Percentiles rank a stretch among this genome's conserved stretches.
Evolutionary conservation across 2,329 filamentous ascomycete species (phyloP).

Genomic region (Rhynchosporium agropyri): DNA sequence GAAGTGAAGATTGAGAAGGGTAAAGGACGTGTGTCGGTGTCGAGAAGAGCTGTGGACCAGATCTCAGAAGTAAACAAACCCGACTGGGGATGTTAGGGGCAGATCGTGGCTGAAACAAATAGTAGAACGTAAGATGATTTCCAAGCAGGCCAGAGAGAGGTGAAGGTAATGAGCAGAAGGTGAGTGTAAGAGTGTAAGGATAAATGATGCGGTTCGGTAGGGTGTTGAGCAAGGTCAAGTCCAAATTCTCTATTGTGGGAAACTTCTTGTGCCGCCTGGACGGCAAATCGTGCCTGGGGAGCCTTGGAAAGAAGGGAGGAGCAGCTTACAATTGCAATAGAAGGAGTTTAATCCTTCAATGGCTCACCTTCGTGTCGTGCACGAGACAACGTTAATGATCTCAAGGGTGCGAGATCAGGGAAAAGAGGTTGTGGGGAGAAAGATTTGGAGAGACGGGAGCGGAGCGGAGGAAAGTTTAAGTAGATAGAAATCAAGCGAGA

Average conservation of each 20-base stretch:
- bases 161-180: not conserved
- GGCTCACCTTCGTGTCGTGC: conserved; percentile 28
- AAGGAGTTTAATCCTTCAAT: conserved; percentile 17
- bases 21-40: not conserved
- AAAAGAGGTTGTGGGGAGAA: conserved; percentile 9
- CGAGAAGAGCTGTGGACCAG: not conserved
- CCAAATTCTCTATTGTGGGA: not conserved
- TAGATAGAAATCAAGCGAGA: not conserved
- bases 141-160: not conserved
- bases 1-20: not conserved
- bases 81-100: not conserved
- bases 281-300: not conserved
- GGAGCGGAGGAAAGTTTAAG: not conserved
- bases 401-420: not conserved
- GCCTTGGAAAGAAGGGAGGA: not conserved
- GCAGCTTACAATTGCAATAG: conserved; percentile 26
- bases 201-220: not conserved
- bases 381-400: conserved; percentile 25
- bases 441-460: not conserved
- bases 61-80: not conserved
- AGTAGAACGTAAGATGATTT: not conserved
- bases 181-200: not conserved
- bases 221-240: not conserved
- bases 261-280: not conserved
- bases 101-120: not conserved